Percentiles rank a stretch among this genome's conserved stretches.
phyloP scores from a whole-genome alignment of 331 rosid species.

The Acacia concinna region DNA sequence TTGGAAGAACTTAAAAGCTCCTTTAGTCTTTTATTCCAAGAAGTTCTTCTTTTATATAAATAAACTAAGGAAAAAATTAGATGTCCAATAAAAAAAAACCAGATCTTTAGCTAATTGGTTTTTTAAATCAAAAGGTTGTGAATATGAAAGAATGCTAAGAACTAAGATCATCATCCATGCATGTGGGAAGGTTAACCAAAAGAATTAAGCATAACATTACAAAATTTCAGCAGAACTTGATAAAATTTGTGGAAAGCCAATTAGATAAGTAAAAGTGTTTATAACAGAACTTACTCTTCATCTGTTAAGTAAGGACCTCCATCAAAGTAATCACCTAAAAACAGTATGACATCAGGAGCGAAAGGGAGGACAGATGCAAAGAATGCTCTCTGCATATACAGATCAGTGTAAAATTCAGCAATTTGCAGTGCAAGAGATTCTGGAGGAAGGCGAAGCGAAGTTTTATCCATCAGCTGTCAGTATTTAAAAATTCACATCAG shows the following conservation, averaged over 20 bases:
- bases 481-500: slow-evolving; percentile 16
- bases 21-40: neutral
- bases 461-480: slow-evolving; percentile 79
- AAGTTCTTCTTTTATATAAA: slow-evolving; percentile 2
- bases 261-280: slow-evolving; percentile 1
- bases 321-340: slow-evolving; percentile 84
- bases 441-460: slow-evolving; percentile 67
- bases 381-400: slow-evolving; percentile 82
- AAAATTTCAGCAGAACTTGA: slow-evolving; percentile 17
- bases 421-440: slow-evolving; percentile 68
- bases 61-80: neutral
- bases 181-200: neutral
- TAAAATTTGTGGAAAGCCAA: slow-evolving; percentile 16
- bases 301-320: slow-evolving; percentile 71
- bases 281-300: slow-evolving; percentile 64
- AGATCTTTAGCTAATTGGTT: slow-evolving; percentile 13
- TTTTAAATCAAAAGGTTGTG: neutral
- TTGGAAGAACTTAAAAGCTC: neutral
- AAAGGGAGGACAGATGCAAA: slow-evolving; percentile 62
- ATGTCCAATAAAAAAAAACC: neutral
- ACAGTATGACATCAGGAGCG: slow-evolving; percentile 69
- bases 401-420: slow-evolving; percentile 75
- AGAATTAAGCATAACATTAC: slow-evolving; percentile 14
- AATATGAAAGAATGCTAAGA: slow-evolving; percentile 12
- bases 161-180: neutral